A percentile compares a stretch with the other conserved stretches of the same genome.
Evolutionary conservation across 768 basidiomycete species (phyloP).

Genomic region (Naganishia vaughanmartiniae): DNA sequence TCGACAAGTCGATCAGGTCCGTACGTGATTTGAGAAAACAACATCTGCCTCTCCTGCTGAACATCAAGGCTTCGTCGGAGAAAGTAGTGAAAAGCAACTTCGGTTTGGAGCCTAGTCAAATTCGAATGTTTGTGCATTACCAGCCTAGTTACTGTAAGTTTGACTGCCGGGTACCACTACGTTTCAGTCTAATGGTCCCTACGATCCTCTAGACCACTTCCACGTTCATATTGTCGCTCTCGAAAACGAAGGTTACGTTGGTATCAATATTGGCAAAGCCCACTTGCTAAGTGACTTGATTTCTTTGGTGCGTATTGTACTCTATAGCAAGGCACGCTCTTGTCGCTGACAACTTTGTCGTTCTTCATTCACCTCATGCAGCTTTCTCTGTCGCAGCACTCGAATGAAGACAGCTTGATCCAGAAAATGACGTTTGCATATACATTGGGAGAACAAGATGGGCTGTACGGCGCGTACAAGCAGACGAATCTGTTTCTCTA

Average conservation of each 20-base stretch:
- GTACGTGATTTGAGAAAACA: conserved; percentile 69
- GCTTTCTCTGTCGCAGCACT: conserved; percentile 20
- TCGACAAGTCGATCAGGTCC: conserved; percentile 63
- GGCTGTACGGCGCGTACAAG: conserved; percentile 59
- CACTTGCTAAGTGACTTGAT: conserved; percentile 92
- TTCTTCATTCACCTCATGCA: background rate
- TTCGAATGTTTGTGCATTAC: conserved; percentile 87
- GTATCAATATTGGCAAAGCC: conserved; percentile 83
- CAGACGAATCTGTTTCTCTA: conserved; percentile 6
- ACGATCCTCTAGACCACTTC: conserved; percentile 70
- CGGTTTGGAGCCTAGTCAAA: conserved; percentile 62
- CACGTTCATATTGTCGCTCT: conserved; percentile 88
- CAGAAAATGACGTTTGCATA: conserved; percentile 77
- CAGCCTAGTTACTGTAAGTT: conserved; percentile 89
- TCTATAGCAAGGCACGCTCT: background rate
- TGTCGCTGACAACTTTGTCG: conserved; percentile 29
- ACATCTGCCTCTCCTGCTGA: conserved; percentile 67
- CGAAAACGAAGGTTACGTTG: conserved; percentile 62
- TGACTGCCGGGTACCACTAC: background rate
- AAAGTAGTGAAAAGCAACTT: conserved; percentile 63
- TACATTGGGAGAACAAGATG: conserved; percentile 76
- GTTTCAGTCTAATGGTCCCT: background rate
- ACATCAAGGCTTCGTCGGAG: conserved; percentile 63
- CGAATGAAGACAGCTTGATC: conserved; percentile 59
- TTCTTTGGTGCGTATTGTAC: conserved; percentile 61